These are phyloP conservation scores for Argentina anserina DNA, from an alignment of 306 rosid species.

Conservation along the genomic window DNA sequence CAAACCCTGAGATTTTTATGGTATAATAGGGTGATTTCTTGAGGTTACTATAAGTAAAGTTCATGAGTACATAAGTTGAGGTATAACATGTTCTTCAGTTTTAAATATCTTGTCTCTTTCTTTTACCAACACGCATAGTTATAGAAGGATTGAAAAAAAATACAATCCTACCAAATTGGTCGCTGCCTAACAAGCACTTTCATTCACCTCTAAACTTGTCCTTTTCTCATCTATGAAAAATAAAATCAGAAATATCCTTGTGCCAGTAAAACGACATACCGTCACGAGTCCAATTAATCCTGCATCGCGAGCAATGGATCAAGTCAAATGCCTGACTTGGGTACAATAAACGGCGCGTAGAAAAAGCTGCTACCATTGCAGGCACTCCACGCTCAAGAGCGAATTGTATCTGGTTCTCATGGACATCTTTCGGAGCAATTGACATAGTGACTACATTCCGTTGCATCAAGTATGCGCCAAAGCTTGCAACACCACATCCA, in stretches of 20 bases:
- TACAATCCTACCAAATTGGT: constrained; percentile 6
- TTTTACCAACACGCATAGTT: neutral
- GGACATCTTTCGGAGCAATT: constrained; percentile 93
- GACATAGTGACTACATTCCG: constrained; percentile 82
- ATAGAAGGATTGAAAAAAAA: constrained; percentile 20
- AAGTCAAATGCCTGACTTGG: constrained; percentile 95
- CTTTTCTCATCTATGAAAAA: neutral
- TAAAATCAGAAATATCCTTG: neutral
- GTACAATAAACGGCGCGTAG: constrained; percentile 75
- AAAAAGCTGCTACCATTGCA: constrained; percentile 88
- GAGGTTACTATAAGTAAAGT: neutral
- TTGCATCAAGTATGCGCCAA: constrained; percentile 80
- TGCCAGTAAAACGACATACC: constrained; percentile 40
- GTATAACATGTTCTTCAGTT: neutral
- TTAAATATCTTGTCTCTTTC: neutral
- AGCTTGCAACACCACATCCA: constrained; percentile 98
- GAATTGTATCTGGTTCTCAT: constrained; percentile 94
- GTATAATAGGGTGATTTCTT: neutral
- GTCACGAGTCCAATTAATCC: constrained; percentile 92
- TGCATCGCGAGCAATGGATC: constrained; percentile 92
- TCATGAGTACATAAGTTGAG: neutral
- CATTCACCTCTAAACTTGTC: constrained; percentile 8
- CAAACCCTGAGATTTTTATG: neutral
- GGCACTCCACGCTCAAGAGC: constrained; percentile 99
- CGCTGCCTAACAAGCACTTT: neutral